These are phyloP conservation scores for Xylaria telfairii DNA, from an alignment of 495 filamentous ascomycete genomes.

Conservation along the genomic window DNA sequence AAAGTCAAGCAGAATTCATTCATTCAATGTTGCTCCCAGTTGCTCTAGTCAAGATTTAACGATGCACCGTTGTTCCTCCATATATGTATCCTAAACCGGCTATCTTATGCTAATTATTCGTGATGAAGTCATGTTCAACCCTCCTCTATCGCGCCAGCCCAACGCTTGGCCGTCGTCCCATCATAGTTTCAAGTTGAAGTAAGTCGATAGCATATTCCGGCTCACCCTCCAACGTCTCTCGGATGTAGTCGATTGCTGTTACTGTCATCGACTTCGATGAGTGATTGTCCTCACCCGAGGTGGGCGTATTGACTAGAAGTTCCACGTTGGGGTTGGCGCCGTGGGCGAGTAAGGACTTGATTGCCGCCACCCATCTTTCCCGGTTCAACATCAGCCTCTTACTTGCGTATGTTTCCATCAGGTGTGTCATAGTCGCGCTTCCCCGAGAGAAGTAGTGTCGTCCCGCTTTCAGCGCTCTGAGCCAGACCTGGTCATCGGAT, in stretches of 20 bases:
- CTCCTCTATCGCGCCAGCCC: slow-evolving; percentile 30
- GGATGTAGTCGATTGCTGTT: slow-evolving; percentile 38
- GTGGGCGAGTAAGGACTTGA: slow-evolving; percentile 38
- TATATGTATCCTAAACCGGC: slow-evolving; percentile 12
- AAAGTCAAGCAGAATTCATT: not conserved
- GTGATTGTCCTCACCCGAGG: slow-evolving; percentile 30
- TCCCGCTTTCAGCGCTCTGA: slow-evolving; percentile 36
- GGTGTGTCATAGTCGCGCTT: slow-evolving; percentile 40
- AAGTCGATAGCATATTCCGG: slow-evolving; percentile 42
- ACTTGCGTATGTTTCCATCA: slow-evolving; percentile 38
- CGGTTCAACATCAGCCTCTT: slow-evolving; percentile 39
- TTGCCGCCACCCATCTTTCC: slow-evolving; percentile 39
- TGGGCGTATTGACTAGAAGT: slow-evolving; percentile 32
- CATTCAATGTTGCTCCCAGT: not conserved
- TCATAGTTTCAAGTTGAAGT: slow-evolving; percentile 37
- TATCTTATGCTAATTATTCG: slow-evolving; percentile 16
- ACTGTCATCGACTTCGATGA: slow-evolving; percentile 35
- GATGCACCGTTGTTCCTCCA: slow-evolving; percentile 14
- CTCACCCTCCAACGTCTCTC: slow-evolving; percentile 39
- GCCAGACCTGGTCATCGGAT: slow-evolving; percentile 32
- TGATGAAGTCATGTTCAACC: slow-evolving; percentile 9
- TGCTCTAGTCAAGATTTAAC: slow-evolving; percentile 3
- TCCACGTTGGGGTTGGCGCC: slow-evolving; percentile 39
- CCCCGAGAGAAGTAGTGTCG: slow-evolving; percentile 41
- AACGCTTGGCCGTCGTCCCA: slow-evolving; percentile 38